A percentile compares a stretch with the other conserved stretches of the same genome.
phyloP scores from a whole-genome alignment of 108 stramenopile genomes.

The Skeletonema marinoi region DNA sequence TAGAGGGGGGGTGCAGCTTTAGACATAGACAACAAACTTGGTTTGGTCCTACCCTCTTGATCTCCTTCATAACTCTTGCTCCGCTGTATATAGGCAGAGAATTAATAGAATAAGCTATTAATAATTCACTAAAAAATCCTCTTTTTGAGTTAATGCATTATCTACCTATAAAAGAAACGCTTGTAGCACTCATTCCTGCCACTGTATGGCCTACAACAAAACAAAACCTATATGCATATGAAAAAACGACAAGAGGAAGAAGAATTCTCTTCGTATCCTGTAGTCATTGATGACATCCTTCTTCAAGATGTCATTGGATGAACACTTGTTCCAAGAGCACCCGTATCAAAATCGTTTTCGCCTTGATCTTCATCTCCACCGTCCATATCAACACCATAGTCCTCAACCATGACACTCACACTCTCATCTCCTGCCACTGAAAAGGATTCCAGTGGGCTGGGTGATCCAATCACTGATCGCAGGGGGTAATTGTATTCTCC shows the following conservation, averaged over 20 bases:
- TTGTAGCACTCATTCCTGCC: neutral
- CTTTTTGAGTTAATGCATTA: neutral
- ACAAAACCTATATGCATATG: neutral
- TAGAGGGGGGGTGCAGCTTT: neutral
- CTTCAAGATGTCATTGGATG: neutral
- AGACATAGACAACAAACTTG: neutral
- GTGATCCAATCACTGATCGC: neutral
- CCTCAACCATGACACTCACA: constrained; percentile 30
- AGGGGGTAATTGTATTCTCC: neutral
- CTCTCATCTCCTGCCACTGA: constrained; percentile 24
- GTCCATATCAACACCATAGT: constrained; percentile 21
- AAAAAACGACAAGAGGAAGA: neutral
- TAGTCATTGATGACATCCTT: neutral
- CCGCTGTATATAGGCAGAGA: neutral
- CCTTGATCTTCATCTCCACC: constrained; percentile 31
- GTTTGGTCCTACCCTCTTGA: neutral
- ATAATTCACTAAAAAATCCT: neutral
- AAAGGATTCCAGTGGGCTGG: neutral
- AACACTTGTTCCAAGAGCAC: constrained; percentile 15
- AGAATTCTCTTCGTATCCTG: neutral
- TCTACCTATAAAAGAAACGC: neutral
- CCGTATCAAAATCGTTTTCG: constrained; percentile 47
- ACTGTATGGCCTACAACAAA: neutral
- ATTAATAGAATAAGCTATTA: neutral
- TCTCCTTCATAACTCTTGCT: neutral